phyloP scores from a whole-genome alignment of 352 stramenopile species.

The Pythium rhizo-oryzae region DNA sequence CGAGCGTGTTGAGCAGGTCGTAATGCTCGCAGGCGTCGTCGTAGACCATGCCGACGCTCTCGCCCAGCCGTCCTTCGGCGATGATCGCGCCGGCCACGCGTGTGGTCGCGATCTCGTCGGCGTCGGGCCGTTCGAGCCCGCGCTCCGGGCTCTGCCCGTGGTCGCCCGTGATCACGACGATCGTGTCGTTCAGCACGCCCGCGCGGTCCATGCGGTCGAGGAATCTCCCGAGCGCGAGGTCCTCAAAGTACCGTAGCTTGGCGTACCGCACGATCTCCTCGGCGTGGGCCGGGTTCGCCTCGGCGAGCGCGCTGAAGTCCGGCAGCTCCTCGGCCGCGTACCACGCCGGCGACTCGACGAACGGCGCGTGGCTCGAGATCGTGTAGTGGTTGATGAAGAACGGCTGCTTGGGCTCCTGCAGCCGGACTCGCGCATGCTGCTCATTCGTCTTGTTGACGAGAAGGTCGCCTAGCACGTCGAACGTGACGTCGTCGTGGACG shows the following conservation, averaged over 20 bases:
- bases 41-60: slow-evolving; percentile 17
- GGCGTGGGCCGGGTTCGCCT: slow-evolving; percentile 15
- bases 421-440: slow-evolving; percentile 31
- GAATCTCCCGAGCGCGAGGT: slow-evolving; percentile 51
- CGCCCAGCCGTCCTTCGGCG: slow-evolving; percentile 24
- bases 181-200: slow-evolving; percentile 53
- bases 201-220: slow-evolving; percentile 47
- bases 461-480: slow-evolving; percentile 43
- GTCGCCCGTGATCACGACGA: slow-evolving; percentile 54
- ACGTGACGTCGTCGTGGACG: slow-evolving; percentile 45
- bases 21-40: slow-evolving; percentile 26
- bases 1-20: slow-evolving; percentile 31
- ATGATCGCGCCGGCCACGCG: slow-evolving; percentile 25
- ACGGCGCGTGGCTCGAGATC: slow-evolving; percentile 58
- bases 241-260: slow-evolving; percentile 56
- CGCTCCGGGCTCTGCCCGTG: slow-evolving; percentile 50
- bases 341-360: slow-evolving; percentile 39
- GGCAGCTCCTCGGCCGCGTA: slow-evolving; percentile 37
- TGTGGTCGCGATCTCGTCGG: slow-evolving; percentile 36
- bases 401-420: slow-evolving; percentile 39
- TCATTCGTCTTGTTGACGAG: slow-evolving; percentile 49
- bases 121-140: slow-evolving; percentile 20
- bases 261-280: slow-evolving; percentile 35
- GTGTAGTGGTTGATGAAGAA: slow-evolving; percentile 65
- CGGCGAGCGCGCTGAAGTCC: slow-evolving; percentile 35